Conservation (phyloP, 768 basidiomycete species). For the Hypholoma sublateritium region DNA sequence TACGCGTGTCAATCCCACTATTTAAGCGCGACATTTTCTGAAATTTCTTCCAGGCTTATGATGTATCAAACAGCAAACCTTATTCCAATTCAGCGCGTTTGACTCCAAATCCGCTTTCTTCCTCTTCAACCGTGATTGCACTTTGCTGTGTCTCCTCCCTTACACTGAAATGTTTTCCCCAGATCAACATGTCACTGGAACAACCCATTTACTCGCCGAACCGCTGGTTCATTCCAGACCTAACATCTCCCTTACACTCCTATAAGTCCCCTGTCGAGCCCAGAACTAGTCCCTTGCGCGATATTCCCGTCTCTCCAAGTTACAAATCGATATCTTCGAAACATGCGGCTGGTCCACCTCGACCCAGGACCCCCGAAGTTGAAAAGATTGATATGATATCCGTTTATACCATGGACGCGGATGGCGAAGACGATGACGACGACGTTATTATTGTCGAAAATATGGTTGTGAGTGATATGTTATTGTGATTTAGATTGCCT, state of each 20-base stretch:
- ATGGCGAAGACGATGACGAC: neutral
- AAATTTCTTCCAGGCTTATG: neutral
- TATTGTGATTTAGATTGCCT: too few relatives aligned
- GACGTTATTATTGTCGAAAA: neutral
- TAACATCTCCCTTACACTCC: neutral
- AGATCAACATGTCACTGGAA: neutral
- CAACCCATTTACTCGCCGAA: neutral
- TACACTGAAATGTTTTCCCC: neutral
- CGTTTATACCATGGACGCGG: neutral
- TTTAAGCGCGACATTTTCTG: too few relatives aligned
- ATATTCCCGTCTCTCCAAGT: neutral
- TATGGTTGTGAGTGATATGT: neutral
- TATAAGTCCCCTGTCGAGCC: neutral
- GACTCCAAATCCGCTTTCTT: neutral
- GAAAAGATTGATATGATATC: neutral
- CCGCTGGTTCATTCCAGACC: neutral
- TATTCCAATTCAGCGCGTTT: neutral
- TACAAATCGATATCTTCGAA: neutral
- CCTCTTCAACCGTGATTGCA: neutral
- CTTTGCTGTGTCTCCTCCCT: neutral
- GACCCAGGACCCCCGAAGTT: neutral
- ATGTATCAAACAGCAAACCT: neutral
- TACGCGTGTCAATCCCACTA: too few relatives aligned
- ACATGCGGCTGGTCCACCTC: neutral
- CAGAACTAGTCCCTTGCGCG: neutral